phyloP scores from a whole-genome alignment of 2,329 filamentous ascomycete genomes.

The Xylaria sp. region DNA sequence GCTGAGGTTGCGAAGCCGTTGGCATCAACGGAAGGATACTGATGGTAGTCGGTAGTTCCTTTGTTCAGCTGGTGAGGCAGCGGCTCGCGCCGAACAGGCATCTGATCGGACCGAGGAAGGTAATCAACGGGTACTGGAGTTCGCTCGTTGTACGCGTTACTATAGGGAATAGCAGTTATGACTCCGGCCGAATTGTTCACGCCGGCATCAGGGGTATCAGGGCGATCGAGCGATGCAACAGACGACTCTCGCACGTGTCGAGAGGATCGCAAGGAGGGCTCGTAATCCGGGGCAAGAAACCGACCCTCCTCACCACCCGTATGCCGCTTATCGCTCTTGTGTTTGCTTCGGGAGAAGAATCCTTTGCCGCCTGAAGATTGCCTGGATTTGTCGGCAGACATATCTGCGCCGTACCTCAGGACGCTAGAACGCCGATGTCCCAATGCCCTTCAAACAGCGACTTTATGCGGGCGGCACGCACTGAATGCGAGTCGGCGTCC shows the following conservation, averaged over 20 bases:
- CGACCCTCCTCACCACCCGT: slow-evolving; percentile 68
- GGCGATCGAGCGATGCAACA: slow-evolving; percentile 75
- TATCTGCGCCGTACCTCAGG: slow-evolving; percentile 47
- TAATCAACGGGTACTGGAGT: slow-evolving; percentile 80
- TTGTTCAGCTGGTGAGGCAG: slow-evolving; percentile 87
- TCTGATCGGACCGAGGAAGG: slow-evolving; percentile 73
- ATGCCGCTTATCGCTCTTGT: slow-evolving; percentile 75
- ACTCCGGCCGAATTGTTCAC: slow-evolving; percentile 82
- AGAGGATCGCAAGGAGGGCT: slow-evolving; percentile 76
- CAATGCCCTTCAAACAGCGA: slow-evolving; percentile 40
- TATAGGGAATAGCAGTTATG: slow-evolving; percentile 90
- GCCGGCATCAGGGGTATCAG: slow-evolving; percentile 71
- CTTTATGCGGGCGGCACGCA: slow-evolving; percentile 32
- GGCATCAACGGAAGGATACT: slow-evolving; percentile 81
- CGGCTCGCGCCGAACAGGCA: slow-evolving; percentile 74
- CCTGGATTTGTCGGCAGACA: slow-evolving; percentile 80
- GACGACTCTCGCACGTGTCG: slow-evolving; percentile 81
- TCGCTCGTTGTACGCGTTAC: slow-evolving; percentile 73
- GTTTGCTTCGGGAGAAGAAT: slow-evolving; percentile 91
- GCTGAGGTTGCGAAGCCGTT: slow-evolving; percentile 60
- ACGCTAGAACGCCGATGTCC: slow-evolving; percentile 46
- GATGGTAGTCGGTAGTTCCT: slow-evolving; percentile 81
- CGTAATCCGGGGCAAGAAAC: slow-evolving; percentile 67
- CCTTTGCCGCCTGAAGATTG: slow-evolving; percentile 79
- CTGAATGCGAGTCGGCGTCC: slow-evolving; percentile 36